Base-by-base conservation (phyloP, 2,329 filamentous ascomycete species). In the Diaporthe sp. region DNA sequence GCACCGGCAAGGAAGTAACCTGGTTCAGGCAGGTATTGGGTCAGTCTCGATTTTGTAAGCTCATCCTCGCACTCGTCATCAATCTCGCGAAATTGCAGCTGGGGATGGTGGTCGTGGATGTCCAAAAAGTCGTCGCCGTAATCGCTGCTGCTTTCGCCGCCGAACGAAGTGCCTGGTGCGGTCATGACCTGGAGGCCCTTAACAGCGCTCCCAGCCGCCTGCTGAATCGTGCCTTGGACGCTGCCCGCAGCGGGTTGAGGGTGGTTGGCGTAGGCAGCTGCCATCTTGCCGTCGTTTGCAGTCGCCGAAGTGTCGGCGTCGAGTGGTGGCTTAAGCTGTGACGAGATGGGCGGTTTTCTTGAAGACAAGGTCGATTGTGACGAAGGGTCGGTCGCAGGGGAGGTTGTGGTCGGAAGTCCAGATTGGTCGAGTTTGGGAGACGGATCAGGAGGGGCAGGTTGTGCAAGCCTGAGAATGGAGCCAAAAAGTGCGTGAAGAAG, bases 1-100 rank as follows among this genome's bases (percentile, higher is more conserved):
- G 95, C 97, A 88, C 97, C 97, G 83, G 97, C 97, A 86, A 97
- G 86, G 85, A 98, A 99, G 87, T 98, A 99, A 90, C 97, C 97
- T 97, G 93, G 89, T 91, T 95, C 91, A 84, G 94, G 94, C 84
- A 95, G 88, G 88, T 93, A 89, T 83, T 88, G 87, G 83, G 90
- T 92, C 87, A 92, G 90, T 87, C 83, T 87, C 82, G 82, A 83
- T 83, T 87, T 87, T 84, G 83, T 80, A 76, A 75, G 78, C 78
- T 81, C 81, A 76, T 80, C 78, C 80, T 80, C 68, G 54, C 45
- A 69, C 54, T 74, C 61, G 17, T 64, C 70, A 50, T 64, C 58
- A 64, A 57, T n/a, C 45, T 76, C 74, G 61, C 45, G 30, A 38
- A 47, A 74, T 64, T 50, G 60, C 68, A 76, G 67, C 57, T 69